These are phyloP conservation scores for Neonectria punicea DNA, from an alignment of 2,329 filamentous ascomycete species.

Conservation along the genomic window DNA sequence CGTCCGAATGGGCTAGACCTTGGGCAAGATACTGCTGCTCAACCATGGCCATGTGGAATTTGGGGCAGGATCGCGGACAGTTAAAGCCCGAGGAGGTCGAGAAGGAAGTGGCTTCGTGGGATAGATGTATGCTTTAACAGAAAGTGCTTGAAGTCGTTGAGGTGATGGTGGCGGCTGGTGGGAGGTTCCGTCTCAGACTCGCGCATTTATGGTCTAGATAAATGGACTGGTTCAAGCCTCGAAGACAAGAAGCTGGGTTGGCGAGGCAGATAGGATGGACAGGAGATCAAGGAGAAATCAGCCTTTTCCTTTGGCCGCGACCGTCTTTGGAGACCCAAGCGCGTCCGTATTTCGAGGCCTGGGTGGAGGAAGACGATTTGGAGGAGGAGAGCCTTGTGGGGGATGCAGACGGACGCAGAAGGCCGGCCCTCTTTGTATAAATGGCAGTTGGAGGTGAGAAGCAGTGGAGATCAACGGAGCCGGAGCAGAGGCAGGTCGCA, in stretches of 20 bases:
- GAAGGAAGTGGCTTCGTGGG: slow-evolving; percentile 33
- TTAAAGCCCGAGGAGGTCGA: slow-evolving; percentile 34
- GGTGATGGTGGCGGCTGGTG: slow-evolving; percentile 33
- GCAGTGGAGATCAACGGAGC: slow-evolving; percentile 38
- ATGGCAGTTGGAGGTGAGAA: slow-evolving; percentile 42
- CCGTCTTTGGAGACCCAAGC: slow-evolving; percentile 41
- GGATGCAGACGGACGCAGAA: slow-evolving; percentile 29
- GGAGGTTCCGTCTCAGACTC: slow-evolving; percentile 35
- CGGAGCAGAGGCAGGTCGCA: slow-evolving; percentile 34
- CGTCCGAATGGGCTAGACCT: slow-evolving; percentile 47
- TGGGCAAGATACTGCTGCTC: slow-evolving; percentile 49
- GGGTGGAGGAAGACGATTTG: slow-evolving; percentile 27
- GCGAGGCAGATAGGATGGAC: slow-evolving; percentile 40
- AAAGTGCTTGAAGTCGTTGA: slow-evolving; percentile 30
- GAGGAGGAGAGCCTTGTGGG: slow-evolving; percentile 42
- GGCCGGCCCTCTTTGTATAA: slow-evolving; percentile 43
- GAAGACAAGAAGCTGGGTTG: slow-evolving; percentile 25
- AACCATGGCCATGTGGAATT: slow-evolving; percentile 48
- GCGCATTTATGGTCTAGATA: slow-evolving; percentile 43
- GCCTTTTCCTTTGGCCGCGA: slow-evolving; percentile 44
- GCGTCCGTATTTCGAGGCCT: slow-evolving; percentile 30
- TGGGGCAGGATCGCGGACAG: slow-evolving; percentile 35
- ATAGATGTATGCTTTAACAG: slow-evolving; percentile 26
- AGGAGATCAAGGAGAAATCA: slow-evolving; percentile 32
- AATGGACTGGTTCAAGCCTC: slow-evolving; percentile 26